Conservation (phyloP, 2,329 filamentous ascomycete genomes). For the Curvularia sp. region DNA sequence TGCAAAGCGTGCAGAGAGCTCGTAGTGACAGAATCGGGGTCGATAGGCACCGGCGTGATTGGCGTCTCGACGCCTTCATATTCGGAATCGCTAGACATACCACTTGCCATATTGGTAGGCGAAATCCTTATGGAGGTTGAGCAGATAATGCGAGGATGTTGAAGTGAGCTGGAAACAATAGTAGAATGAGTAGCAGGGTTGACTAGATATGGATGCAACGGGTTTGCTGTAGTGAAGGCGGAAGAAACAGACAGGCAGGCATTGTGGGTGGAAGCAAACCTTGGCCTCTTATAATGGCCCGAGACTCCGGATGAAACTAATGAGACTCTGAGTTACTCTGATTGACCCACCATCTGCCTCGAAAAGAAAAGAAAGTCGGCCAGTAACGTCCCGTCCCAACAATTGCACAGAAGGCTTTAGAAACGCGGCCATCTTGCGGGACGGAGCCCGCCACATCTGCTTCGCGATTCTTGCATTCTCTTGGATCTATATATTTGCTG, state of each 20-base stretch:
- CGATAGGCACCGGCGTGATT: slow-evolving; percentile 4
- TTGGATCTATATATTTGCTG: too few relatives aligned
- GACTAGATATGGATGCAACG: background rate
- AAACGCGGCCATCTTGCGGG: background rate
- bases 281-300: background rate
- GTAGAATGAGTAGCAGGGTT: background rate
- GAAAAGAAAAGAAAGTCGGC: slow-evolving; percentile 1
- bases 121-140: background rate
- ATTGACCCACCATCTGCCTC: background rate
- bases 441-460: too few relatives aligned
- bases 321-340: background rate
- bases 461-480: too few relatives aligned
- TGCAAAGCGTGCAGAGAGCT: slow-evolving; percentile 55
- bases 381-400: background rate
- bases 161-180: background rate
- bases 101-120: background rate
- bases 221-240: background rate
- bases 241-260: slow-evolving; percentile 2
- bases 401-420: background rate
- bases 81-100: slow-evolving; percentile 3
- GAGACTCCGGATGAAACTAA: background rate
- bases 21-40: slow-evolving; percentile 35
- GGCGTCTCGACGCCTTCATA: background rate
- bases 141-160: background rate
- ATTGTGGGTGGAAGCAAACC: background rate